Evolutionary conservation across 1,284 basidiomycete species (phyloP).

Genomic region (Pholiota adiposa): DNA sequence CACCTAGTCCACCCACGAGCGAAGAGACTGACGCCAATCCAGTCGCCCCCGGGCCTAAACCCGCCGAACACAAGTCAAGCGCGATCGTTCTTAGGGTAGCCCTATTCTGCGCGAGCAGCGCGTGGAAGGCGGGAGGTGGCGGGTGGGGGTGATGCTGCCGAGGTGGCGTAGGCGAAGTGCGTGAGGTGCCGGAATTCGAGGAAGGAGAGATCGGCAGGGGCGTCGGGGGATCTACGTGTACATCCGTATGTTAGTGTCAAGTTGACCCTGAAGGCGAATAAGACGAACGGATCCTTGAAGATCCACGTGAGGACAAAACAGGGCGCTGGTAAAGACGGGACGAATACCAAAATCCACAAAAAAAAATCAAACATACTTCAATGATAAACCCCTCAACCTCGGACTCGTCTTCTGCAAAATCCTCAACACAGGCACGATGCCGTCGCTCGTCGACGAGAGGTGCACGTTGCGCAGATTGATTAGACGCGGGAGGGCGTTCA

Average conservation of each 20-base stretch:
- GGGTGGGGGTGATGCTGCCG: slow-evolving; percentile 45
- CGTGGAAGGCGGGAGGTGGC: slow-evolving; percentile 40
- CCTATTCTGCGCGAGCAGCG: slow-evolving; percentile 58
- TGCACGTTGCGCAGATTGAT: slow-evolving; percentile 61
- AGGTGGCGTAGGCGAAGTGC: slow-evolving; percentile 57
- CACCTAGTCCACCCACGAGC: no score
- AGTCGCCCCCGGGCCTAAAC: no score
- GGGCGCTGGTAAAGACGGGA: no score
- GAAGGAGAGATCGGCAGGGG: slow-evolving; percentile 52
- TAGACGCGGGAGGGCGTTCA: slow-evolving; percentile 68
- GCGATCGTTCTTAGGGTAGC: slow-evolving; percentile 57
- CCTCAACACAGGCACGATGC: slow-evolving; percentile 54
- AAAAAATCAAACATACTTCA: slow-evolving; percentile 43
- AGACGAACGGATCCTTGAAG: no score
- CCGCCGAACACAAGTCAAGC: slow-evolving; percentile 40
- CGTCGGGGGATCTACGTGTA: slow-evolving; percentile 49
- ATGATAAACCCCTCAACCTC: slow-evolving; percentile 55
- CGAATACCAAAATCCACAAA: no score
- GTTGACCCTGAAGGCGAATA: no score
- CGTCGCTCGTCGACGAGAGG: slow-evolving; percentile 59
- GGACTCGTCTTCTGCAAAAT: slow-evolving; percentile 56
- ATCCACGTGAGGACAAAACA: no score
- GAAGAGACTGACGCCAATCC: neutral
- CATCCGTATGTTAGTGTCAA: no score
- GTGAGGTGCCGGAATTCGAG: slow-evolving; percentile 61